Conservation (phyloP, 495 filamentous ascomycete species). For the Aspergillus avenaceus region DNA sequence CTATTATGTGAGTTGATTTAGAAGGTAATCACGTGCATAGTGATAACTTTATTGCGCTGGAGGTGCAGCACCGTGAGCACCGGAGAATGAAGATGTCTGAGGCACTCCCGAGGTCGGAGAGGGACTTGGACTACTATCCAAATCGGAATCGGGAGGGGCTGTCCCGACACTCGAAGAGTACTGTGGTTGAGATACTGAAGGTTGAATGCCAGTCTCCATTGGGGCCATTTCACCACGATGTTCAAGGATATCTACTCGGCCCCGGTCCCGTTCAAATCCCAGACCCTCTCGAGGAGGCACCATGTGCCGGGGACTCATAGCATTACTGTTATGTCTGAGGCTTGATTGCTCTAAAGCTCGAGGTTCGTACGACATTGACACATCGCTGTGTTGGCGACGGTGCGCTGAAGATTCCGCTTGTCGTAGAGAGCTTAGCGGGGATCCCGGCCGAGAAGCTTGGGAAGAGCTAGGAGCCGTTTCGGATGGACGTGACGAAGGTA, state of each 20-base stretch:
- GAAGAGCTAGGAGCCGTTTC: constrained; percentile 1
- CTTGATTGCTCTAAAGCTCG: neutral
- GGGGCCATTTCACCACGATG: neutral
- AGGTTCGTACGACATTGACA: neutral
- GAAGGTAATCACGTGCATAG: neutral
- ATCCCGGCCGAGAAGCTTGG: constrained; percentile 9
- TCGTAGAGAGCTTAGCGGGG: neutral
- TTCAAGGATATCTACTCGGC: constrained; percentile 4
- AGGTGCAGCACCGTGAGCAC: neutral
- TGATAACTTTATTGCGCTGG: neutral
- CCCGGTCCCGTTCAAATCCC: neutral
- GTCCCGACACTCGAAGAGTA: constrained; percentile 6
- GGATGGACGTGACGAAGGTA: constrained; percentile 24
- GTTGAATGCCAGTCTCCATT: neutral
- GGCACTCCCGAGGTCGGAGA: constrained; percentile 4
- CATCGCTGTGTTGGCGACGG: constrained; percentile 9
- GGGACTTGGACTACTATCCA: constrained; percentile 11
- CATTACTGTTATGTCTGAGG: neutral
- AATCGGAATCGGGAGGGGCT: constrained; percentile 8
- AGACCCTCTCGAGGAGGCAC: neutral
- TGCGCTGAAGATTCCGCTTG: neutral
- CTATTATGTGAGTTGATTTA: neutral
- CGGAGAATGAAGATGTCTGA: neutral
- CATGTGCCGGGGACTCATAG: neutral
- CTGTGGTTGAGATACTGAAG: constrained; percentile 1